phyloP scores from a whole-genome alignment of 1,139 yeast genomes.

The Kodamaea sp. region DNA sequence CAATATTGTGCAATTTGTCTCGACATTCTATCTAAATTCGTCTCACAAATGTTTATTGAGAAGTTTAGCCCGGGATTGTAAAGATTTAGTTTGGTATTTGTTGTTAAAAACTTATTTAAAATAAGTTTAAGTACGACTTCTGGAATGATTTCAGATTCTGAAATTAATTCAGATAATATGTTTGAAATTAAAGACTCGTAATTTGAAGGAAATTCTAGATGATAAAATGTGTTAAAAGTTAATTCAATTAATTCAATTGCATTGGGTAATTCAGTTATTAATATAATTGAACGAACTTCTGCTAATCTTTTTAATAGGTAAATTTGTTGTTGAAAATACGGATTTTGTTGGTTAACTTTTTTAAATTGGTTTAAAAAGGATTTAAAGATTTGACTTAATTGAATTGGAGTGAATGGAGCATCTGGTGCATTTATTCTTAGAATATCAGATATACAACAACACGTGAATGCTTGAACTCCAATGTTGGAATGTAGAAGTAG shows the following conservation, averaged over 20 bases:
- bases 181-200: conserved; percentile 62
- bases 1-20: conserved; percentile 77
- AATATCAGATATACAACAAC: conserved; percentile 76
- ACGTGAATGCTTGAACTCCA: conserved; percentile 68
- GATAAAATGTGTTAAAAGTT: conserved; percentile 63
- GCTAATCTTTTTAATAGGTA: conserved; percentile 67
- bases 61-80: conserved; percentile 62
- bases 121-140: conserved; percentile 58
- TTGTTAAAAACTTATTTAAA: conserved; percentile 45
- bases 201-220: conserved; percentile 42
- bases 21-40: conserved; percentile 71
- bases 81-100: conserved; percentile 15
- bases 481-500: conserved; percentile 57
- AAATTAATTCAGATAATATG: conserved; percentile 69
- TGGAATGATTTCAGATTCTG: conserved; percentile 73
- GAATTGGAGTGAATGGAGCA: conserved; percentile 75
- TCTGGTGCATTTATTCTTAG: conserved; percentile 82
- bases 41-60: conserved; percentile 64
- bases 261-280: conserved; percentile 72
- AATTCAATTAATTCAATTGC: conserved; percentile 51
- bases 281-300: conserved; percentile 74
- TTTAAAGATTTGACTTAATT: conserved; percentile 60
- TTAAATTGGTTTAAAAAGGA: conserved; percentile 62
- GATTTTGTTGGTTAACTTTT: conserved; percentile 56
- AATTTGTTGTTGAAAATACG: conserved; percentile 63